Percentiles rank a stretch among this genome's conserved stretches.
These are phyloP conservation scores for Xylariaceae sp. DNA, from an alignment of 2,329 filamentous ascomycete genomes.

Conservation along the genomic window DNA sequence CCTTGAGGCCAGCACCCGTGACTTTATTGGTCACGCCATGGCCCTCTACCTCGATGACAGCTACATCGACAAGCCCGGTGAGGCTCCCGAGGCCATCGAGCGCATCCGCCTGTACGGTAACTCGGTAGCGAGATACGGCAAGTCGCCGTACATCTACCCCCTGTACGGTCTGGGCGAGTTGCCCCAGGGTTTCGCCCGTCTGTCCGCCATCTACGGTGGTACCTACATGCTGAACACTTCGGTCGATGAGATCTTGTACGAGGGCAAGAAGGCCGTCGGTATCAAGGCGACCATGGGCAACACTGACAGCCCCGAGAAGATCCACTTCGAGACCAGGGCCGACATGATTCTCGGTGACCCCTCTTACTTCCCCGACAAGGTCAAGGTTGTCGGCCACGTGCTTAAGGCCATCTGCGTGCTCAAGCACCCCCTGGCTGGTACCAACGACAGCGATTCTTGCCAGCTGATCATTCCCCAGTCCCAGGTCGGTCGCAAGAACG, in stretches of 20 bases:
- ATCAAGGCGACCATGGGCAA: slow-evolving; percentile 98
- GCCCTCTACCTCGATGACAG: slow-evolving; percentile 87
- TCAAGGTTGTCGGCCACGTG: slow-evolving; percentile 79
- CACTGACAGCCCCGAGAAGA: slow-evolving; percentile 59
- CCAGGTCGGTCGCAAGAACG: slow-evolving; percentile 93
- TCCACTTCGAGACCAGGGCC: slow-evolving; percentile 94
- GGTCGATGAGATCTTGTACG: slow-evolving; percentile 84
- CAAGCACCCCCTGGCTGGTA: slow-evolving; percentile 89
- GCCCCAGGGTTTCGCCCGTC: slow-evolving; percentile 92
- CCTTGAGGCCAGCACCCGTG: slow-evolving; percentile 79
- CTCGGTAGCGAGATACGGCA: slow-evolving; percentile 95
- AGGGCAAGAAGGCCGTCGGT: slow-evolving; percentile 77
- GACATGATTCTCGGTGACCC: slow-evolving; percentile 95
- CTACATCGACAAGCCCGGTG: slow-evolving; percentile 69
- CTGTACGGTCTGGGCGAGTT: slow-evolving; percentile 96
- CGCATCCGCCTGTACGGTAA: slow-evolving; percentile 95
- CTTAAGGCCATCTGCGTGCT: slow-evolving; percentile 96
- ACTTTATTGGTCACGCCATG: slow-evolving; percentile 98
- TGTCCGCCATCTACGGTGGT: slow-evolving; percentile 96
- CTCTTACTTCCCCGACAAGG: slow-evolving; percentile 91
- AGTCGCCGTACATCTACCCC: slow-evolving; percentile 98
- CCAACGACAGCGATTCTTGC: slow-evolving; percentile 79
- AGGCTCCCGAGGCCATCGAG: slow-evolving; percentile 78
- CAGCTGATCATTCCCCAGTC: slow-evolving; percentile 98
- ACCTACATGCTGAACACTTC: slow-evolving; percentile 99